A percentile compares a stretch with the other conserved stretches of the same genome.
Evolutionary conservation across 2,329 filamentous ascomycete genomes (phyloP).

Genomic region (Aspergillus sp.): DNA sequence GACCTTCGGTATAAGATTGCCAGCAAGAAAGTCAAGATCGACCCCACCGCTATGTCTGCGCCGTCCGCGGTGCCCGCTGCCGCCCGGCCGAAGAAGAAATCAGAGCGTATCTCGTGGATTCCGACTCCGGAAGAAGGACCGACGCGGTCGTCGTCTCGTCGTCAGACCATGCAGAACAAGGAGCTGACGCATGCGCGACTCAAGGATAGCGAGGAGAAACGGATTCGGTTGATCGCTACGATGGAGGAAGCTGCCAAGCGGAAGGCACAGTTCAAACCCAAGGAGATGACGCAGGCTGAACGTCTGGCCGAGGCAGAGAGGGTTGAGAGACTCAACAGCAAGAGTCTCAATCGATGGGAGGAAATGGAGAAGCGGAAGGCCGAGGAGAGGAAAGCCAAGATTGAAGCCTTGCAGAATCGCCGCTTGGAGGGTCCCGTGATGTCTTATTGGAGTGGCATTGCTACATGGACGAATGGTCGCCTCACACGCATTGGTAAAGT

Average conservation of each 20-base stretch:
- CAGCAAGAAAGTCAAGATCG: slow-evolving; percentile 74
- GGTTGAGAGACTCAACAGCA: slow-evolving; percentile 82
- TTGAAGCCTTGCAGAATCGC: slow-evolving; percentile 84
- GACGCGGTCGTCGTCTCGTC: slow-evolving; percentile 60
- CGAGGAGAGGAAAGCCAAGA: slow-evolving; percentile 75
- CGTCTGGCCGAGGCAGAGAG: slow-evolving; percentile 77
- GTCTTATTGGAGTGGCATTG: slow-evolving; percentile 90
- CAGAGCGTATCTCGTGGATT: slow-evolving; percentile 69
- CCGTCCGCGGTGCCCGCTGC: slow-evolving; percentile 28
- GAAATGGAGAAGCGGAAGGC: slow-evolving; percentile 85
- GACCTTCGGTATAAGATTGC: slow-evolving; percentile 58
- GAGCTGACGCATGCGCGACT: slow-evolving; percentile 52
- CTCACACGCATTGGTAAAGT: slow-evolving; percentile 68
- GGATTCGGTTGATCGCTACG: slow-evolving; percentile 49
- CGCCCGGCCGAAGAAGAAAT: slow-evolving; percentile 63
- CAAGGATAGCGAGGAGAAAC: slow-evolving; percentile 50
- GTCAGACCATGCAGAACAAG: slow-evolving; percentile 65
- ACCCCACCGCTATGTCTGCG: slow-evolving; percentile 45
- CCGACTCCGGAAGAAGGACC: slow-evolving; percentile 63
- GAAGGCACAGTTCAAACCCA: slow-evolving; percentile 72
- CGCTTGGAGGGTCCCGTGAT: slow-evolving; percentile 86
- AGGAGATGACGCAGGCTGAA: slow-evolving; percentile 82
- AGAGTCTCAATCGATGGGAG: slow-evolving; percentile 91
- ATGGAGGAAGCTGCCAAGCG: slow-evolving; percentile 62
- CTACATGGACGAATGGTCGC: slow-evolving; percentile 75